Evolutionary conservation across 768 basidiomycete species (phyloP), one percentile per base, ranked within the genome.

Genomic region (Pleurotus citrinopileatus): DNA sequence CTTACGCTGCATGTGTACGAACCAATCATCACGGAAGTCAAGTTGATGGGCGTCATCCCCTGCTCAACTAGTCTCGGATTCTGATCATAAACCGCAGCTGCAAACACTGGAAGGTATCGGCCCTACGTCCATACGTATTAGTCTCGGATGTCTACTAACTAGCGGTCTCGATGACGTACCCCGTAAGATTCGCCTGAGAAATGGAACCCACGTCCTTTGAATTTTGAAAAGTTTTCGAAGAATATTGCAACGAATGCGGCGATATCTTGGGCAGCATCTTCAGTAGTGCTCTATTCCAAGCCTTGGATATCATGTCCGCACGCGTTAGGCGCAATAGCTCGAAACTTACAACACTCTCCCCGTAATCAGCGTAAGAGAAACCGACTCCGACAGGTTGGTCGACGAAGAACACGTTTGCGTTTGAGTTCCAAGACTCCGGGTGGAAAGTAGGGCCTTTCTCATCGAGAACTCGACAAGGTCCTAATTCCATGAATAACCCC

Each of bases 171-270:
- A n/a, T n/a, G n/a, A n/a, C n/a, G n/a, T n/a, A 88, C 89, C 1
- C 81, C 89, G 59, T 91, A 92, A 0, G 87, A 91, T 67, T 92
- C 89, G 9, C 90, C 83, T 2, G 81, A 71, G 72, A 86, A 76
- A 56, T 86, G 84, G 65, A 86, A 83, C 2, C 72, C 64, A 2
- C 86, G 71, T 2, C 85, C 86, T 59, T 86, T 82, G 73, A 89
- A 88, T 60, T 84, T 73, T 51, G 67, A 75, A 63, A 91, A 91
- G 54, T 83, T 76, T 60, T 89, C 85, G 46, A 89, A 89, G 69
- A 89, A 89, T 48, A 90, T 81, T 3, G 78, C 71, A 0, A 89
- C 73, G 58, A 90, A 89, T 0, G 82, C 79, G 0, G 86, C 84
- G 3, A 89, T 81, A 59, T 90, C 87, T 50, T 78, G 74, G 0